Conservation (phyloP, 139 green algal genomes). For the Pleodorina starrii region DNA sequence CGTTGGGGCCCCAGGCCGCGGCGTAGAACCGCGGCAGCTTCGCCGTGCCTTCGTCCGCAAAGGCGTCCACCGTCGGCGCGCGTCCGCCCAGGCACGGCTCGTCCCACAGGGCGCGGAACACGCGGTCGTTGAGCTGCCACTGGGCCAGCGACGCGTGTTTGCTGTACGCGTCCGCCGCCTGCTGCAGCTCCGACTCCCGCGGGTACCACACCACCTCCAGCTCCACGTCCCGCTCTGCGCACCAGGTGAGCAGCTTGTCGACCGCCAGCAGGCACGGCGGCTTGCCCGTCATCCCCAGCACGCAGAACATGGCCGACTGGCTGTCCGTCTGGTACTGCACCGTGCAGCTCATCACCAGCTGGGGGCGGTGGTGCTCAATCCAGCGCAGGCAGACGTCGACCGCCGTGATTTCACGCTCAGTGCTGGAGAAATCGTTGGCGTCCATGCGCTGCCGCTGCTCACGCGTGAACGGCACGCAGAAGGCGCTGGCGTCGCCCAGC, state of each 20-base stretch:
- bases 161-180: background rate
- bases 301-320: background rate
- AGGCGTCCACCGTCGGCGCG: background rate
- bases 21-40: slow-evolving; percentile 18
- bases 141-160: background rate
- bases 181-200: background rate
- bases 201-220: background rate
- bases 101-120: background rate
- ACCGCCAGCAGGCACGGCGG: background rate
- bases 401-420: background rate
- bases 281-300: slow-evolving; percentile 20
- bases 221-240: background rate
- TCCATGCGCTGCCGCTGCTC: background rate
- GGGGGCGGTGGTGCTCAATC: background rate
- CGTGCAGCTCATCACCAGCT: background rate
- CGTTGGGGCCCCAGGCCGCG: background rate
- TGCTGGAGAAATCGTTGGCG: background rate
- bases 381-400: background rate
- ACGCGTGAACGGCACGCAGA: background rate
- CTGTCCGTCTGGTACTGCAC: slow-evolving; percentile 39
- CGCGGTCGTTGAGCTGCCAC: background rate
- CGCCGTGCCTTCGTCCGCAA: background rate
- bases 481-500: background rate
- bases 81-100: background rate
- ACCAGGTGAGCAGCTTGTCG: background rate